Evolutionary conservation across 2,329 filamentous ascomycete genomes (phyloP).

Genomic region (Dothistroma septosporum): DNA sequence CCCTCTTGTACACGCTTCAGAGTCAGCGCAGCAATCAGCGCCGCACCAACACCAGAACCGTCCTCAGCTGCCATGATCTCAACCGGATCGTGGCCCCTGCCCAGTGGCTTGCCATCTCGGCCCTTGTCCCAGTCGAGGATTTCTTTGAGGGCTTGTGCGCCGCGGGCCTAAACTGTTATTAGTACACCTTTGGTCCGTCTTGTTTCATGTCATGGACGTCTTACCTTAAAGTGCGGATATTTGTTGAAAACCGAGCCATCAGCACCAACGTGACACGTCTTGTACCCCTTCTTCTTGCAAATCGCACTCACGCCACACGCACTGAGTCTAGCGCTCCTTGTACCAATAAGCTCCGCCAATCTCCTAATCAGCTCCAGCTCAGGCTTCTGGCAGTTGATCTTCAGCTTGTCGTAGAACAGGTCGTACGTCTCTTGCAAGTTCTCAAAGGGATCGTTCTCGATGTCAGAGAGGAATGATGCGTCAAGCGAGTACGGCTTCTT

Average conservation of each 20-base stretch:
- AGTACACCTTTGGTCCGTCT: conserved; percentile 3
- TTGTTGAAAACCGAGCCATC: conserved; percentile 99
- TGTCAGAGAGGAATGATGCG: conserved; percentile 84
- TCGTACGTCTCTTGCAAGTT: conserved; percentile 87
- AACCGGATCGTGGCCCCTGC: conserved; percentile 67
- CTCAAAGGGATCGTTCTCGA: conserved; percentile 93
- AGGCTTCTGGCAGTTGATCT: conserved; percentile 64
- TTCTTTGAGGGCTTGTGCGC: conserved; percentile 83
- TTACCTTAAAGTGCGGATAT: conserved; percentile 89
- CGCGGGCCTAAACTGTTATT: conserved; percentile 53
- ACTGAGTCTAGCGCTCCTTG: conserved; percentile 85
- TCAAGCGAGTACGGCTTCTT: conserved; percentile 86
- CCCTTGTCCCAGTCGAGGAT: conserved; percentile 90
- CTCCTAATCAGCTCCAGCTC: conserved; percentile 88
- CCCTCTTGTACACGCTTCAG: conserved; percentile 59
- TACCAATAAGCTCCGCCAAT: conserved; percentile 89
- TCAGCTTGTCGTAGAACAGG: conserved; percentile 71
- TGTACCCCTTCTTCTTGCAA: conserved; percentile 89
- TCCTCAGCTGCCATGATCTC: conserved; percentile 89
- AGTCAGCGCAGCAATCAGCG: conserved; percentile 76
- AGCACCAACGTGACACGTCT: conserved; percentile 86
- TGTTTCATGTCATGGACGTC: background rate
- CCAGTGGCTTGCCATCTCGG: conserved; percentile 57
- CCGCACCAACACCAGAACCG: conserved; percentile 93
- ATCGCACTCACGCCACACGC: conserved; percentile 95